Conservation (phyloP, 345 rosid species). For the Rhizophora mangle region DNA sequence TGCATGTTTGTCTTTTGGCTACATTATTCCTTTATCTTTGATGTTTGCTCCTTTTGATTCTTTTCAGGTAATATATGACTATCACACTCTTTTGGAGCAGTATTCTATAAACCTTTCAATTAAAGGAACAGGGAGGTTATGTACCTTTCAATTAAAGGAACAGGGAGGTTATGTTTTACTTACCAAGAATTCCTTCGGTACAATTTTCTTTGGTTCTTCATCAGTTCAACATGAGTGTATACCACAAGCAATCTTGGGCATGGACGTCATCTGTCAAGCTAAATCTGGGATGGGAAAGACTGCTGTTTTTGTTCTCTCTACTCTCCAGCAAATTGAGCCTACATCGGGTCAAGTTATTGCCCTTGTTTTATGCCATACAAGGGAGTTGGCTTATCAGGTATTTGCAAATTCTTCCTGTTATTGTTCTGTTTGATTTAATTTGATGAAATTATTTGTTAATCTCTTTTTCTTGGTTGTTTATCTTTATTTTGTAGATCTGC, state of each 20-base stretch:
- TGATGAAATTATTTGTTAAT: neutral
- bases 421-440: neutral
- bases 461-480: neutral
- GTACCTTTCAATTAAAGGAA: constrained; percentile 59
- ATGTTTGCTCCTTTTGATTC: neutral
- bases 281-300: constrained; percentile 99
- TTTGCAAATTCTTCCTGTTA: neutral
- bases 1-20: neutral
- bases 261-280: constrained; percentile 99
- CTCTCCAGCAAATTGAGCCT: constrained; percentile 91
- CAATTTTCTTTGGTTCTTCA: constrained; percentile 83
- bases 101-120: constrained; percentile 58
- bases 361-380: constrained; percentile 87
- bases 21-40: neutral
- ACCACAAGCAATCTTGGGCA: constrained; percentile 97
- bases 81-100: constrained; percentile 57
- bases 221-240: constrained; percentile 99
- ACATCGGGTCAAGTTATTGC: constrained; percentile 91
- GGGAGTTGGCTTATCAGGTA: constrained; percentile 98
- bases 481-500: constrained; percentile 53
- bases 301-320: constrained; percentile 87
- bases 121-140: constrained; percentile 60
- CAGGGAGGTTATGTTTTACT: constrained; percentile 70
- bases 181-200: constrained; percentile 60
- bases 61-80: constrained; percentile 58